Percentiles rank a stretch among this genome's conserved stretches.
Conservation (phyloP, 306 rosid genomes). For the Medicago lupulina region DNA sequence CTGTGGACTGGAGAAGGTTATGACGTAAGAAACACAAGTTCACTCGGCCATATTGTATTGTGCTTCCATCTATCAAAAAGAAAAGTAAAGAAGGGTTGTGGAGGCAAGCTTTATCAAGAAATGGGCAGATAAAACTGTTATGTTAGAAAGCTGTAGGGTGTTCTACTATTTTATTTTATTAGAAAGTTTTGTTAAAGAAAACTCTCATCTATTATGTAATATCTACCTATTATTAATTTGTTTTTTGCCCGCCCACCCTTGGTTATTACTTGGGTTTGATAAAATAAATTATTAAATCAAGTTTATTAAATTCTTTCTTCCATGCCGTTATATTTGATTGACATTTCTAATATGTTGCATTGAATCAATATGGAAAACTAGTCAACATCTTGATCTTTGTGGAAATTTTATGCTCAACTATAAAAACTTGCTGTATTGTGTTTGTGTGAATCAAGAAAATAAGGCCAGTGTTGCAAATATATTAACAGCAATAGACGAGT, state of each 20-base stretch:
- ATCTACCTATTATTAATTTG: constrained; percentile 8
- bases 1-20: constrained; percentile 35
- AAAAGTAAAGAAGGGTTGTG: background rate
- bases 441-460: no score
- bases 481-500: no score
- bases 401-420: background rate
- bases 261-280: background rate
- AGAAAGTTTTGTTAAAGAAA: background rate
- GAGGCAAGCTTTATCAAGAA: constrained; percentile 18
- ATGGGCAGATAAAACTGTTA: constrained; percentile 30
- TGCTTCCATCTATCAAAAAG: constrained; percentile 1
- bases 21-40: constrained; percentile 35
- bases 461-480: no score
- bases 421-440: background rate
- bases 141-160: constrained; percentile 22
- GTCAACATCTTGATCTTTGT: background rate
- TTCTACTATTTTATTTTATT: constrained; percentile 33
- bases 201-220: constrained; percentile 36
- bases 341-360: background rate
- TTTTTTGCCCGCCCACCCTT: background rate
- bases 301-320: background rate
- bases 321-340: background rate
- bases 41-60: constrained; percentile 4
- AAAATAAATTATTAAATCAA: background rate
- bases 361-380: background rate